Evolutionary conservation across 305 asterid species (phyloP), one percentile per base, ranked within the genome.

Genomic region (Fraxinus dipetala): DNA sequence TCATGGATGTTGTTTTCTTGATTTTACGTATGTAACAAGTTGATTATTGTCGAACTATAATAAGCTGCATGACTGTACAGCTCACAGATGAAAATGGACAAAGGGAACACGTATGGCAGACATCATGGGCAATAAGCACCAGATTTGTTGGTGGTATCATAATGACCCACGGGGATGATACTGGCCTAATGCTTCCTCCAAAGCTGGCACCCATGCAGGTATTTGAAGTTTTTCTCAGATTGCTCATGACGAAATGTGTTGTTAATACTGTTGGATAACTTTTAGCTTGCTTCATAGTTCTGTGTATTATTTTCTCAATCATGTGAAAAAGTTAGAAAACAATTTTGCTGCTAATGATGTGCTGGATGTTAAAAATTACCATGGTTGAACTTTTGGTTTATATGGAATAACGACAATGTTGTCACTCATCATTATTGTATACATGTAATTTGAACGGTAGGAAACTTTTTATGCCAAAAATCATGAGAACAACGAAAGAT

Each of bases 71-170:
- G 40, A 34, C 72, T 75, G 40, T 76, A 78, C 93, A 94, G 99
- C 93, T 95, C 85, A 87, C 94, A n/a, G 98, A 92, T 91, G 98
- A 93, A 93, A 94, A 87, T 86, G 98, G 99, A 78, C 91, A 90
- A 86, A 90, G 99, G 86, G 91, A 93, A 70, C 94, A 94, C 84
- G 97, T 93, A 54, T 95, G 99, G 99, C 98, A 94, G 90, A 94
- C 99, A 83, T 95, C 99, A 76, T 94, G 99, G 99, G 98, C 99
- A 51, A 78, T 95, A 78, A 95, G 99, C 92, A 92, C 98, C 16
- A 88, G 99, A 81, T 96, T 96, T 91, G 86, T 96, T 85, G 99
- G 99, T 78, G 98, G 97, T 85, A 93, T 96, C 82, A 94, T 94
- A 83, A 96, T 94, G 98, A 91, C 99, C 63, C 98, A 94, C 84